Percentiles rank a stretch among this genome's conserved stretches.
Conservation (phyloP, 2,329 filamentous ascomycete genomes). For the Xylaria sp. region DNA sequence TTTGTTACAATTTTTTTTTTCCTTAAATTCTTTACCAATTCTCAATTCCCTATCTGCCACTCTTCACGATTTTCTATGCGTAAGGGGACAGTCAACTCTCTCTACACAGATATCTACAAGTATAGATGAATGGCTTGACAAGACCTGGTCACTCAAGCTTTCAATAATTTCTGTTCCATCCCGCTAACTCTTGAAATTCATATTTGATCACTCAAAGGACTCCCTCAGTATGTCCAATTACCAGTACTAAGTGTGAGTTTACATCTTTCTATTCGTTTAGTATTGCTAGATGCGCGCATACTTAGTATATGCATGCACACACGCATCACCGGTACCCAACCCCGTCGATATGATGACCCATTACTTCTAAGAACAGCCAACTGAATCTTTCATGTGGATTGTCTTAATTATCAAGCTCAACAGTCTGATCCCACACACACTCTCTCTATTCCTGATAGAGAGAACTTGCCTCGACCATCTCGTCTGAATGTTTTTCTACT, state of each 20-base stretch:
- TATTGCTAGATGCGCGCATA: neutral
- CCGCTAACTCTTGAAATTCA: no score
- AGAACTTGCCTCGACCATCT: neutral
- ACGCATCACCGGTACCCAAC: neutral
- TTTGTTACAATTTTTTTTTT: no score
- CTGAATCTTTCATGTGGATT: constrained; percentile 70
- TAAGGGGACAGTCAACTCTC: no score
- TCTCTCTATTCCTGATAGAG: neutral
- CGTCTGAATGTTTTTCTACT: constrained; percentile 1
- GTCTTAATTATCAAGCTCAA: constrained; percentile 71
- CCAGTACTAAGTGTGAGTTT: neutral
- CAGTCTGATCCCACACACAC: constrained; percentile 62
- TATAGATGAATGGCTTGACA: no score
- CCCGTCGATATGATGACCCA: constrained; percentile 61
- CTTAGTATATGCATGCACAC: neutral
- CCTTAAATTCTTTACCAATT: no score
- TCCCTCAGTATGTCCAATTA: neutral
- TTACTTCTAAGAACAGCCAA: constrained; percentile 74
- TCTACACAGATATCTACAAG: no score
- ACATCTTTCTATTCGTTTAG: neutral
- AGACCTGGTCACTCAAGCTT: no score
- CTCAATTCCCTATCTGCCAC: no score
- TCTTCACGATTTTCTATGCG: no score
- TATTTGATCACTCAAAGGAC: no score
- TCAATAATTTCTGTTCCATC: no score